Conservation (phyloP, 2,329 filamentous ascomycete species). For the Trichoderma semiorbis region DNA sequence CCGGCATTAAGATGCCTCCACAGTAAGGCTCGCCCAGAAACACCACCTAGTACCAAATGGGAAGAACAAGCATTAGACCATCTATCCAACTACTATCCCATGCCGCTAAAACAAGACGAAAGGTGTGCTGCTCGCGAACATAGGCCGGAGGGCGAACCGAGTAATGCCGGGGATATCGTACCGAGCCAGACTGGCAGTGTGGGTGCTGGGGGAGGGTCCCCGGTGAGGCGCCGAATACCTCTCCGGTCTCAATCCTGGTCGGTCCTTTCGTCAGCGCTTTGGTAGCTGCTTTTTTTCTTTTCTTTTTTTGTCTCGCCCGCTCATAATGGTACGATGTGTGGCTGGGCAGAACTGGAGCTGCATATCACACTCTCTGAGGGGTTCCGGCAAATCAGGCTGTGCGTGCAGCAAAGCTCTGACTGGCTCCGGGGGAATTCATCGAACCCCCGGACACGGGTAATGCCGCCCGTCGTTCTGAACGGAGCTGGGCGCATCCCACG, state of each 20-base stretch:
- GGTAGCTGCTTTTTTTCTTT: neutral
- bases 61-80: constrained; percentile 2
- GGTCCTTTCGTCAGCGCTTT: neutral
- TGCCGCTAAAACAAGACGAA: neutral
- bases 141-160: neutral
- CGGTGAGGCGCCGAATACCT: neutral
- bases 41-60: constrained; percentile 4
- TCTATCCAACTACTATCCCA: neutral
- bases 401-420: neutral
- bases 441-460: neutral
- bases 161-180: neutral
- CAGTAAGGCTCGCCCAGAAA: neutral
- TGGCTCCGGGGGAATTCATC: neutral
- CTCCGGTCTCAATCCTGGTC: neutral
- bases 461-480: neutral
- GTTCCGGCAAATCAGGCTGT: neutral
- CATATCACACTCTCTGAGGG: neutral
- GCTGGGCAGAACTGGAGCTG: neutral
- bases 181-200: neutral
- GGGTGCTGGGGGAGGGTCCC: neutral
- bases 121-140: neutral
- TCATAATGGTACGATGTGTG: neutral
- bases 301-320: neutral
- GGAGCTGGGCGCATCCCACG: neutral
- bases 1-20: constrained; percentile 5